A percentile compares a stretch with the other conserved stretches of the same genome.
phyloP scores from a whole-genome alignment of 495 filamentous ascomycete species.

The Annulohypoxylon bovei region DNA sequence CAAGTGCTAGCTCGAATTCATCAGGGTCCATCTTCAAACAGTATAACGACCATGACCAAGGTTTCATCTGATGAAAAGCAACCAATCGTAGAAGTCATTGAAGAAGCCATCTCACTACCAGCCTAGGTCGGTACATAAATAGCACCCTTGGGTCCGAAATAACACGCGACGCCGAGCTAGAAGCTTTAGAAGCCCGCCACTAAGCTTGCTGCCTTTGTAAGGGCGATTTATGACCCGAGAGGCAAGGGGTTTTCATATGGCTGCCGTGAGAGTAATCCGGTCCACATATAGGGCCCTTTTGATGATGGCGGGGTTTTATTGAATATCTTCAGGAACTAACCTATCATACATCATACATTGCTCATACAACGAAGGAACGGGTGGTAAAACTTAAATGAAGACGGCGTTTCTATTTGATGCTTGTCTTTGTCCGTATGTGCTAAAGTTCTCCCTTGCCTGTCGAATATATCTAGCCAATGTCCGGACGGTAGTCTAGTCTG shows the following conservation, averaged over 20 bases:
- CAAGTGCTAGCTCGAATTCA: not conserved
- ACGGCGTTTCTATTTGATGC: conserved; percentile 2
- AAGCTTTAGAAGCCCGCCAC: conserved; percentile 16
- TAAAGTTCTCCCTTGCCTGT: not conserved
- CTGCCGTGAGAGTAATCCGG: conserved; percentile 45
- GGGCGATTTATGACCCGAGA: conserved; percentile 47
- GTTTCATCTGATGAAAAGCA: not conserved
- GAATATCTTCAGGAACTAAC: conserved; percentile 20
- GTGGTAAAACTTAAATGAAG: conserved; percentile 28
- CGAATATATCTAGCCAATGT: conserved; percentile 19
- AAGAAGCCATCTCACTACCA: conserved; percentile 1
- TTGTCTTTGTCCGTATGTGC: not conserved
- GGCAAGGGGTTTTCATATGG: conserved; percentile 20
- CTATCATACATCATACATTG: conserved; percentile 32
- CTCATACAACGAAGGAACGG: conserved; percentile 20
- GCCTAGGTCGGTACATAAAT: conserved; percentile 7
- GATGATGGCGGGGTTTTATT: conserved; percentile 42
- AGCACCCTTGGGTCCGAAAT: conserved; percentile 12
- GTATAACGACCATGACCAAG: conserved; percentile 1
- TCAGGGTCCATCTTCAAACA: not conserved
- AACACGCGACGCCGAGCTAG: conserved; percentile 4
- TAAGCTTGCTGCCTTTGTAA: conserved; percentile 15
- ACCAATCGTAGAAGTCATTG: not conserved
- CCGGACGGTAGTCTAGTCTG: conserved; percentile 4
- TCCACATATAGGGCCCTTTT: conserved; percentile 35